These are phyloP conservation scores for Fraxinus dipetala DNA, from an alignment of 305 asterid genomes.

Conservation along the genomic window DNA sequence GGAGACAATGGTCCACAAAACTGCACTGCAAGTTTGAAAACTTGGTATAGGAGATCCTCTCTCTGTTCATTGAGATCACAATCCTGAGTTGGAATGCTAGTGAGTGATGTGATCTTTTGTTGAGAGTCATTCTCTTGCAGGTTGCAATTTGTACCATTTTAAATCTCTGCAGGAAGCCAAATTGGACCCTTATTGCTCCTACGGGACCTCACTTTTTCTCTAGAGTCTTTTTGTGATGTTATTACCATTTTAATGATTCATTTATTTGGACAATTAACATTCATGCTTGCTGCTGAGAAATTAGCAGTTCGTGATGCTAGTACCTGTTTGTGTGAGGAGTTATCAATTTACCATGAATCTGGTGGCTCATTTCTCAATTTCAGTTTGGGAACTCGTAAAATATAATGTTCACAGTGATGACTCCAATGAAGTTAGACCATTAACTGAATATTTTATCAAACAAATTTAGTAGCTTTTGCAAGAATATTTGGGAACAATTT, in stretches of 20 bases:
- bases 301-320: not conserved
- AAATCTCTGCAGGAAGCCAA: conserved; percentile 14
- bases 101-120: not conserved
- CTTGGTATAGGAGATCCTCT: not conserved
- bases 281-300: conserved; percentile 11
- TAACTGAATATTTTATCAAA: not conserved
- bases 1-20: conserved; percentile 93
- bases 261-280: conserved; percentile 11
- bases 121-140: not conserved
- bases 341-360: not conserved
- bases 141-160: not conserved
- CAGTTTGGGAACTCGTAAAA: not conserved
- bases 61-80: not conserved
- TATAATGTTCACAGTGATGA: not conserved
- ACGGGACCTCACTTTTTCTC: not conserved
- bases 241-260: conserved; percentile 23
- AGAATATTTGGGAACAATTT: not conserved
- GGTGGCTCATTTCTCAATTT: not conserved
- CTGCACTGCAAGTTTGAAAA: conserved; percentile 56
- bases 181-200: not conserved
- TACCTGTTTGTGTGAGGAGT: not conserved
- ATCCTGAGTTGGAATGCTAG: not conserved
- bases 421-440: not conserved
- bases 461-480: not conserved
- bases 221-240: conserved; percentile 14